These are phyloP conservation scores for Neophaeococcomyces mojaviensis DNA, from an alignment of 2,329 filamentous ascomycete genomes.

Conservation along the genomic window DNA sequence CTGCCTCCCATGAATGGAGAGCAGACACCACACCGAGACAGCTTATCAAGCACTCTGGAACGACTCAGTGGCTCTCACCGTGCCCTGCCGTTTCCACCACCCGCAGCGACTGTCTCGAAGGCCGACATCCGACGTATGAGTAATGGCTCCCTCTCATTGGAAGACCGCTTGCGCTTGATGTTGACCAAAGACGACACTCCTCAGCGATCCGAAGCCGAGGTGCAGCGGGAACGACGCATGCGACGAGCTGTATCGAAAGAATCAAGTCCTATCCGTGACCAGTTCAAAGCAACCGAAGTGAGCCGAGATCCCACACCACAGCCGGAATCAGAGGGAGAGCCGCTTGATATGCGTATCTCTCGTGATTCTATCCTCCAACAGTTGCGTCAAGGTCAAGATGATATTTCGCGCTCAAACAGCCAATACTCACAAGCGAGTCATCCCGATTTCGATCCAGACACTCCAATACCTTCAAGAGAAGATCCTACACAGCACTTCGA, in stretches of 20 bases:
- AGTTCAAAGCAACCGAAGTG: slow-evolving; percentile 31
- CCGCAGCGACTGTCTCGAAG: slow-evolving; percentile 60
- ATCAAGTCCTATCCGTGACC: slow-evolving; percentile 32
- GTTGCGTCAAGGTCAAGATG: slow-evolving; percentile 50
- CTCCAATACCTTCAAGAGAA: slow-evolving; percentile 83
- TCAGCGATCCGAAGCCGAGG: slow-evolving; percentile 53
- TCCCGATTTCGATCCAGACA: slow-evolving; percentile 65
- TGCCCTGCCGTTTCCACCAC: slow-evolving; percentile 64
- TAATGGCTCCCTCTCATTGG: slow-evolving; percentile 69
- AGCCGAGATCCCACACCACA: slow-evolving; percentile 43
- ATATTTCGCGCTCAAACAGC: slow-evolving; percentile 44
- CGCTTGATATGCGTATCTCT: slow-evolving; percentile 40
- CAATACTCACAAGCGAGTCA: slow-evolving; percentile 31
- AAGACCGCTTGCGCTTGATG: slow-evolving; percentile 81
- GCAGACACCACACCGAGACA: slow-evolving; percentile 16
- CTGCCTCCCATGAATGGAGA: slow-evolving; percentile 52
- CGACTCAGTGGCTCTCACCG: slow-evolving; percentile 60
- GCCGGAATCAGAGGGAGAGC: slow-evolving; percentile 62
- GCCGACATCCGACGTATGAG: slow-evolving; percentile 70
- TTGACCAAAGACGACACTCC: slow-evolving; percentile 62
- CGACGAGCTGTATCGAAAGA: slow-evolving; percentile 47
- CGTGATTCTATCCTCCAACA: slow-evolving; percentile 88
- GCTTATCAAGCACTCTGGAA: slow-evolving; percentile 62
- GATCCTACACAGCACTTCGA: slow-evolving; percentile 31
- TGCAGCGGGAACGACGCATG: slow-evolving; percentile 62